Conservation (phyloP, 495 filamentous ascomycete genomes). For the Podospora bellae-mahoneyi region DNA sequence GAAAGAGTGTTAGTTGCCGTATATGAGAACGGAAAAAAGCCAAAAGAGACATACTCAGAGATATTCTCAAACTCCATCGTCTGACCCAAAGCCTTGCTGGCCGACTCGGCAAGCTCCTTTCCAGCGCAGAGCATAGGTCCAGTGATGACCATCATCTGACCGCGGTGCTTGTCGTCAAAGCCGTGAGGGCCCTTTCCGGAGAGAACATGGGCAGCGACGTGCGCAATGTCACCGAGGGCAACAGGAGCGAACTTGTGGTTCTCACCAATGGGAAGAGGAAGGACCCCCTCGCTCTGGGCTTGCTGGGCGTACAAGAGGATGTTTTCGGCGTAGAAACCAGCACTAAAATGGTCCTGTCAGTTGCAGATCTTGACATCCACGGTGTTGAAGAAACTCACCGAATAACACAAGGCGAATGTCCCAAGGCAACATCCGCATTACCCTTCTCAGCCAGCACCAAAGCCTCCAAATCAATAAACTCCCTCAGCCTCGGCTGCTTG, state of each 20-base stretch:
- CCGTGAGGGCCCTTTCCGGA: slow-evolving; percentile 50
- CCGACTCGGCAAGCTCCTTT: slow-evolving; percentile 50
- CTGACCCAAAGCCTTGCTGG: slow-evolving; percentile 47
- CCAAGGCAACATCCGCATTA: slow-evolving; percentile 37
- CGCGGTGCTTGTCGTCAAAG: slow-evolving; percentile 53
- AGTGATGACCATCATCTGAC: slow-evolving; percentile 54
- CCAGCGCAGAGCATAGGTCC: slow-evolving; percentile 54
- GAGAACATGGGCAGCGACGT: slow-evolving; percentile 52
- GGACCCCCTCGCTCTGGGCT: slow-evolving; percentile 41
- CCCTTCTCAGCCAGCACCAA: slow-evolving; percentile 47
- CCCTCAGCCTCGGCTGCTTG: slow-evolving; percentile 50
- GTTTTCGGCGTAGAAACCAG: slow-evolving; percentile 58
- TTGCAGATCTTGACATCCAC: background rate
- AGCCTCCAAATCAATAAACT: slow-evolving; percentile 54
- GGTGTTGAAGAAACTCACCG: slow-evolving; percentile 35
- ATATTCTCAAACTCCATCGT: slow-evolving; percentile 54
- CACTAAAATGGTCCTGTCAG: slow-evolving; percentile 24
- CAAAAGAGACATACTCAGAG: slow-evolving; percentile 38
- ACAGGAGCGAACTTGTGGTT: slow-evolving; percentile 55
- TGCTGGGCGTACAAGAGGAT: slow-evolving; percentile 50
- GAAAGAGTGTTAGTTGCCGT: slow-evolving; percentile 14
- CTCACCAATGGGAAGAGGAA: slow-evolving; percentile 51
- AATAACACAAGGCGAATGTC: slow-evolving; percentile 50
- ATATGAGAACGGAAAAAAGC: background rate
- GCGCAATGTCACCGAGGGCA: slow-evolving; percentile 49